Percentiles rank a stretch among this genome's conserved stretches.
phyloP scores from a whole-genome alignment of 768 basidiomycete genomes.

The Amanita brunnescens region DNA sequence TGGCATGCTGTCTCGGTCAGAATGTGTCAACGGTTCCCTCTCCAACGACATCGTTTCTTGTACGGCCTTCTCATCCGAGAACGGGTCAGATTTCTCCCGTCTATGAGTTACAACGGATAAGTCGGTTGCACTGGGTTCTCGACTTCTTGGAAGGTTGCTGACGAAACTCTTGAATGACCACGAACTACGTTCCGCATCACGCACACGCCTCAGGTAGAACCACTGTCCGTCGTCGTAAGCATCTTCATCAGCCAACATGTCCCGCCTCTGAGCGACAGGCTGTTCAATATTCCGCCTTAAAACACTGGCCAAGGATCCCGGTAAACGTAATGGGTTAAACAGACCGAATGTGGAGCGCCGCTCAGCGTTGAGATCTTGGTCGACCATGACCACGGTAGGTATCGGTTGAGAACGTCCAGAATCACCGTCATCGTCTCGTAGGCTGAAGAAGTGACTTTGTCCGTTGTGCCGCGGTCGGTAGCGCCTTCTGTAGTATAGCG shows the following conservation, averaged over 20 bases:
- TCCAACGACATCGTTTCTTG: constrained; percentile 22
- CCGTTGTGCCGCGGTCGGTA: constrained; percentile 7
- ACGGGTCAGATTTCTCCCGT: constrained; percentile 43
- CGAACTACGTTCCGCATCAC: constrained; percentile 36
- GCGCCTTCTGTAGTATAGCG: not conserved
- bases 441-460: not conserved
- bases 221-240: constrained; percentile 39
- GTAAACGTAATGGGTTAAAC: not conserved
- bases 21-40: not conserved
- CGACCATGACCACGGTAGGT: constrained; percentile 20
- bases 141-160: constrained; percentile 27
- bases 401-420: constrained; percentile 28
- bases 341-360: constrained; percentile 10
- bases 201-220: constrained; percentile 26
- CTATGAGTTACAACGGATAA: constrained; percentile 22
- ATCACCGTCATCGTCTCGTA: constrained; percentile 20
- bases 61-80: constrained; percentile 34
- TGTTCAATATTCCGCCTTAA: not conserved
- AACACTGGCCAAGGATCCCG: not conserved
- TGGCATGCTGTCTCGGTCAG: not conserved
- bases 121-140: constrained; percentile 29
- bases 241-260: constrained; percentile 79
- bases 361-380: constrained; percentile 8
- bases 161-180: constrained; percentile 48
- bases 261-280: constrained; percentile 33